Conservation (phyloP, 176 grass and related monocot species). For the Aegilops longissima region DNA sequence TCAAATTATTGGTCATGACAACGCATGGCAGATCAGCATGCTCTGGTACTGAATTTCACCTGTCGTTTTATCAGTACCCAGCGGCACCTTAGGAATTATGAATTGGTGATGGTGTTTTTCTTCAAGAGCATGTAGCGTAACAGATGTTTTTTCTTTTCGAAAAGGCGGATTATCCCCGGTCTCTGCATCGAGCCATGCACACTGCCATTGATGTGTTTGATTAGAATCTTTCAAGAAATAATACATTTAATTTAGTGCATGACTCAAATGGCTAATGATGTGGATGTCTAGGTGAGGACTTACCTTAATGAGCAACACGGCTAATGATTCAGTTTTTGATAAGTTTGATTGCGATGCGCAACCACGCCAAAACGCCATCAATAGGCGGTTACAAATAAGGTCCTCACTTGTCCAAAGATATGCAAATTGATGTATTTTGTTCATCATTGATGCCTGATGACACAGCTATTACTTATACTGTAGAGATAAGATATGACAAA, state of each 20-base stretch:
- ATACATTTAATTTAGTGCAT: neutral
- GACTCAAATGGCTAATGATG: neutral
- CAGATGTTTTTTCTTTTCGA: too few species aligned
- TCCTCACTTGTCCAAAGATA: neutral
- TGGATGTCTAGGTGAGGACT: neutral
- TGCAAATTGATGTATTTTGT: neutral
- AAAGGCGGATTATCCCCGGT: too few species aligned
- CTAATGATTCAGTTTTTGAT: conserved; percentile 5
- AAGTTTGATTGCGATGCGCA: neutral
- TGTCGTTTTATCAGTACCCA: neutral
- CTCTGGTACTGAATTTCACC: too few species aligned
- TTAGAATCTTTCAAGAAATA: neutral
- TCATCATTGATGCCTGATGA: too few species aligned
- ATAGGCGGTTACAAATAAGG: neutral
- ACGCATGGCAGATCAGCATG: neutral
- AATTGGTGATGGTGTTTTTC: too few species aligned
- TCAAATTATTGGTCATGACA: neutral
- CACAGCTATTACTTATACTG: neutral
- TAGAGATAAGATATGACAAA: neutral
- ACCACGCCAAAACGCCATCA: neutral
- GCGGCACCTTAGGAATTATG: neutral
- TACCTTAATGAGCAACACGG: neutral
- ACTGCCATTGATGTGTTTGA: too few species aligned
- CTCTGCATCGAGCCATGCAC: too few species aligned
- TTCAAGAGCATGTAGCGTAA: too few species aligned